Evolutionary conservation across 805 yeast genomes (phyloP), one percentile per base, ranked within the genome.

Genomic region (Cyberlindnera japonica): DNA sequence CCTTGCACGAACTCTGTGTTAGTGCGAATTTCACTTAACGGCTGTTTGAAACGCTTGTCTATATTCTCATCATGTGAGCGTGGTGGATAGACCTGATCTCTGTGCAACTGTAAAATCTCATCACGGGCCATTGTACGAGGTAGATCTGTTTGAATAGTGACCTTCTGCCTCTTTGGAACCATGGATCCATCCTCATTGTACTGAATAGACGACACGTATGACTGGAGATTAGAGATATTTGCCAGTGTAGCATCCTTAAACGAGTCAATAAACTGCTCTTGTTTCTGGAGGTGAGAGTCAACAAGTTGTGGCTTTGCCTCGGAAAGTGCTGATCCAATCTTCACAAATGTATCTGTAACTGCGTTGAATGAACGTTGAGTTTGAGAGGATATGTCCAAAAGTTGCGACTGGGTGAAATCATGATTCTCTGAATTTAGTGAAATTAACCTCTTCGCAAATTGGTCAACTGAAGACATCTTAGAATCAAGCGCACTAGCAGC

Each of bases 141-240:
- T 12, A 51, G 35, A 1, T 31, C 15, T 3, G 37, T 33, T 9
- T 33, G 12, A 2, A 33, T 23, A 6, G 22, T 31, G 6, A 53
- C 9, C 35, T 54, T 51, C 27, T 48, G 54, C 36, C 50, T 53
- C 33, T 50, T 49, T 18, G 55, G 55, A 3, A 39, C 30, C 14
- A 40, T 50, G 2, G n/a, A 6, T 2, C 46, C 49, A 21, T 51
- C 54, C 15, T 33, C 23, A 3, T 15, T 16, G 22, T 46, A 45
- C 10, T 19, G 30, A 1, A 53, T 34, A 2, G 42, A 28, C 4
- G 46, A 18, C 1, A 40, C 39, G 13, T 41, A 26, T 1, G 28
- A 15, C 3, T 44, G 33, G 5, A 55, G 25, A 11, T 36, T 33
- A 1, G 16, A 5, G 20, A 33, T 6, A 41, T 39, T 30, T 3